Evolutionary conservation across 371 early-diverging fungal species (phyloP), one percentile per base, ranked within the genome.

Genomic region (Batrachochytrium dendrobatidis): DNA sequence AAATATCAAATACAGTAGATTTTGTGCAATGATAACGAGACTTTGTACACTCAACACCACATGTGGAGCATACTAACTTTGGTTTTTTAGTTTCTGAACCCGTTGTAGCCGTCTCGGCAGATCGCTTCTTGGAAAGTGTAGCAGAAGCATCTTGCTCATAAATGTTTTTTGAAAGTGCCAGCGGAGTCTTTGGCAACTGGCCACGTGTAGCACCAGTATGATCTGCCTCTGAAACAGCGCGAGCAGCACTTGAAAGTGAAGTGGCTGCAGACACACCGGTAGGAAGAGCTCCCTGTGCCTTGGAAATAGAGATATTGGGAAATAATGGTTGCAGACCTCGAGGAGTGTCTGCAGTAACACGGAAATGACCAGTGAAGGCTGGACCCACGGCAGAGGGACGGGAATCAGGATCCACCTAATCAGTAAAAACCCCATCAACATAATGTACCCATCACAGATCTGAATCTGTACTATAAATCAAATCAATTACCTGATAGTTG

Each of bases 351-450:
- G 94, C 95, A 1, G 94, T 91, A 12, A 98, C 80, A 54, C 91
- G 82, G 75, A 95, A 98, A 65, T 95, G 95, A 25, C 95, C 95
- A 8, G 94, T 94, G 61, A 92, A 95, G 2, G 95, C 86, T 8
- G 98, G 95, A 0, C 89, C 92, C 5, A 96, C 85, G 15, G 81
- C 70, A n/a, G 94, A 90, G n/a, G 96, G 96, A 54, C 90, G 83
- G 18, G 89, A 85, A 56, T 91, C 91, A 4, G 91, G 84, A 71
- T 95, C 94, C 55, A 88, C 86, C 91, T 91, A 66, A 35, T 18
- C 5, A 8, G 17, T 7, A 28, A 6, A 46, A n/a, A 39, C 39
- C 15, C 39, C 39, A 15, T 39, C 39, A 39, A 39, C 39, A 39
- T 39, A 12, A n/a, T n/a, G n/a, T n/a, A n/a, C 39, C 39, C 39